Base-by-base conservation (phyloP, 768 basidiomycete genomes). In the Agrocybe chaxingu region DNA sequence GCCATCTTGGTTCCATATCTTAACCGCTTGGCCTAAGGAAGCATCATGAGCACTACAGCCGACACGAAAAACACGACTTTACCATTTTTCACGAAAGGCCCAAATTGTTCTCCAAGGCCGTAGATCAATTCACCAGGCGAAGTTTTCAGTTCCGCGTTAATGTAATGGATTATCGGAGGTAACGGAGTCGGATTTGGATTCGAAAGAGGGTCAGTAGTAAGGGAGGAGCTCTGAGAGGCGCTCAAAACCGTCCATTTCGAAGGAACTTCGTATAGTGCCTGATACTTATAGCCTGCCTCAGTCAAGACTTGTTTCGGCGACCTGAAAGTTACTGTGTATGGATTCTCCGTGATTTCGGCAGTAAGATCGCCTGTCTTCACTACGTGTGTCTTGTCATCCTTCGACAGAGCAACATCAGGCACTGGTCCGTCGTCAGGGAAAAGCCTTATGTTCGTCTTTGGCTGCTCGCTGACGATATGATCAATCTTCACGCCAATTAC, bases 61-160 rank as follows among this genome's bases (percentile, higher is more conserved):
- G 50, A 56, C 56, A 10, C 7, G 29, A 33, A 8, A n/a, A 13
- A 10, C 2, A 38, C 57, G 46, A n/a, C 58, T 76, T 51, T 66
- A 78, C 86, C 87, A 55, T 89, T 88, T 72, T 89, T 89, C 6
- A 87, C 77, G 52, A 89, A 83, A 7, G 85, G 73, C 2, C 83
- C 82, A 62, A 89, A 89, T 48, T 86, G 81, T 66, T 89, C 87
- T 42, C 87, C 87, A 10, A 88, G 71, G 3, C 87, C 87, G 59
- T 87, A 89, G 16, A 89, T 74, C 38, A 81, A 75, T 65, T 88
- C 87, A 13, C 84, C 87, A 0, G 85, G 85, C 19, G 81, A 79
- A 6, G 85, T 66, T 51, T 80, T 82, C 30, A 89, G 71, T 72
- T 79, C 85, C 44, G 81, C 77, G 56, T 77, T 71, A 40, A 79